Conservation (phyloP, 371 early-diverging fungal genomes). For the Syncephalastrum racemosum region DNA sequence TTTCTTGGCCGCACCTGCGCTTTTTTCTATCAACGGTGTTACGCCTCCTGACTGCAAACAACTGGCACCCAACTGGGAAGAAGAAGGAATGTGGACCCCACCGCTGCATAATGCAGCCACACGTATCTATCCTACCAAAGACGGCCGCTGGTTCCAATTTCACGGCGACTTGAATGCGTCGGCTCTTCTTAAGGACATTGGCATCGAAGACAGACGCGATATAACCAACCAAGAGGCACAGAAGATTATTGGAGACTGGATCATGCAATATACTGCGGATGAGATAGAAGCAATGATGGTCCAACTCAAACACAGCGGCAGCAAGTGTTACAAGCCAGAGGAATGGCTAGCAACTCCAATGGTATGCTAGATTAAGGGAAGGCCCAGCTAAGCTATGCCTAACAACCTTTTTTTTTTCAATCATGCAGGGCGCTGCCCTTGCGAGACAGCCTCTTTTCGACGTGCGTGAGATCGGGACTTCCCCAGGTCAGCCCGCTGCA, state of each 20-base stretch:
- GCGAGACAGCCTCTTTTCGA: conserved; percentile 1
- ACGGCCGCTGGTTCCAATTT: conserved; percentile 1
- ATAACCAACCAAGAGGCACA: conserved; percentile 3
- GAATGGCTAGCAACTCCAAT: conserved; percentile 14
- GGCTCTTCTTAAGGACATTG: too few species aligned
- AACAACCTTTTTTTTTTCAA: background rate
- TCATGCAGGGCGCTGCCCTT: conserved; percentile 5
- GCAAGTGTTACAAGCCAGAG: conserved; percentile 12
- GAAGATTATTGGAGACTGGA: conserved; percentile 1
- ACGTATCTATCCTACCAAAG: conserved; percentile 2
- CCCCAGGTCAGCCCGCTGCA: background rate
- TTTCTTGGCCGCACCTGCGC: conserved; percentile 1
- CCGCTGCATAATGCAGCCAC: background rate
- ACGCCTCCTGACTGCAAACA: too few species aligned
- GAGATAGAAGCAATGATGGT: conserved; percentile 12
- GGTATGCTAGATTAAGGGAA: too few species aligned
- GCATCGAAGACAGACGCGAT: too few species aligned
- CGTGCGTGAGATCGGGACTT: conserved; percentile 2
- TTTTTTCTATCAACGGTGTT: too few species aligned
- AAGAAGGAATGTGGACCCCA: too few species aligned
- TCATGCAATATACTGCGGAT: conserved; percentile 7
- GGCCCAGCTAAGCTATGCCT: too few species aligned
- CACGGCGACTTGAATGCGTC: too few species aligned
- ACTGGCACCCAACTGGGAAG: too few species aligned
- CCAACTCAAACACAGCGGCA: conserved; percentile 7